phyloP scores from a whole-genome alignment of 1,139 yeast species.

The Blastobotrys aristatus region DNA sequence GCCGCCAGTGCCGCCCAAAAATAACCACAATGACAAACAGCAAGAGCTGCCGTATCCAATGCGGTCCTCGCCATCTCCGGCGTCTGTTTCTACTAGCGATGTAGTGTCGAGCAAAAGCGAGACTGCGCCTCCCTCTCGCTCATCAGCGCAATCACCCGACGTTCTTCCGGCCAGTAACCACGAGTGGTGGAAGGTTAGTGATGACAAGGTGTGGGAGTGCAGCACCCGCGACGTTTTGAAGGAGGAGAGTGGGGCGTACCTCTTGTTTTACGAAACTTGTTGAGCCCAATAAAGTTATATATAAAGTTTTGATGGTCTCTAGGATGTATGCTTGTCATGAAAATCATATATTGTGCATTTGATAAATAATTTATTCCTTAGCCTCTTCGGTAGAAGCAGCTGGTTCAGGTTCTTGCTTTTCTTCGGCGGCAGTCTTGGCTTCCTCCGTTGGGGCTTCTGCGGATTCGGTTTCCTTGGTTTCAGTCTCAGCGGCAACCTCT shows the following conservation, averaged over 20 bases:
- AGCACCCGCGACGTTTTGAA: constrained; percentile 54
- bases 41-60: constrained; percentile 20
- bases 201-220: constrained; percentile 62
- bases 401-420: constrained; percentile 6
- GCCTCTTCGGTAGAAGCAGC: background rate
- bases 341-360: too few species aligned
- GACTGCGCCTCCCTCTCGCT: background rate
- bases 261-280: constrained; percentile 64
- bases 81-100: constrained; percentile 20
- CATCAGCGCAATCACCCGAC: background rate
- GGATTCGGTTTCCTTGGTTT: background rate
- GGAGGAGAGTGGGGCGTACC: constrained; percentile 72
- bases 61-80: constrained; percentile 24
- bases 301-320: too few species aligned
- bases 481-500: background rate
- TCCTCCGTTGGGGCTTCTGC: background rate
- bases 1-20: constrained; percentile 9
- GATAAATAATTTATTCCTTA: constrained; percentile 7
- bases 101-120: constrained; percentile 16
- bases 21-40: too few species aligned
- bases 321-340: background rate
- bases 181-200: constrained; percentile 83
- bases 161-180: constrained; percentile 4
- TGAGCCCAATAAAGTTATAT: too few species aligned
- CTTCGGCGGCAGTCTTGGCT: background rate